phyloP scores from a whole-genome alignment of 306 rosid species.

The Lablab purpureus region DNA sequence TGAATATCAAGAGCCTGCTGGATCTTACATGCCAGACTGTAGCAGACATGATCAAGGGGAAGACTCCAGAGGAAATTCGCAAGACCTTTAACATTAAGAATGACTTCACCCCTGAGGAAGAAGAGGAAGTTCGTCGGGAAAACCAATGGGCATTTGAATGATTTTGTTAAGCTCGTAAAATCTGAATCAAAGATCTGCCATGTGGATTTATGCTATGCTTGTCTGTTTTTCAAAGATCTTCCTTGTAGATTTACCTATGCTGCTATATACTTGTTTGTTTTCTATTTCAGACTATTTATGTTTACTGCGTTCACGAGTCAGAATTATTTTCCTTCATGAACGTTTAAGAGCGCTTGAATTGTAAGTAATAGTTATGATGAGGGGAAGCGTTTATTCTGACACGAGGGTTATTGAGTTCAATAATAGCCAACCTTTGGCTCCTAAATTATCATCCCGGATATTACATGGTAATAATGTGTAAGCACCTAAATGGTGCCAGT shows the following conservation, averaged over 20 bases:
- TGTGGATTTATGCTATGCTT: slow-evolving; percentile 36
- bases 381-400: slow-evolving; percentile 39
- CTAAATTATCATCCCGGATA: background rate
- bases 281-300: slow-evolving; percentile 42
- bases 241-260: slow-evolving; percentile 40
- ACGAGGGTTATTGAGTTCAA: slow-evolving; percentile 16
- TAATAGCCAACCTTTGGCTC: background rate
- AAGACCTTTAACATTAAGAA: slow-evolving; percentile 81
- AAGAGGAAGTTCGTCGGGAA: slow-evolving; percentile 82
- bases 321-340: slow-evolving; percentile 29
- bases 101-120: slow-evolving; percentile 82
- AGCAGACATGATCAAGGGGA: slow-evolving; percentile 87
- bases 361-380: slow-evolving; percentile 59
- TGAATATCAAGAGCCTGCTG: slow-evolving; percentile 78
- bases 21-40: slow-evolving; percentile 83
- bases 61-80: slow-evolving; percentile 81
- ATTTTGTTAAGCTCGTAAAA: slow-evolving; percentile 34
- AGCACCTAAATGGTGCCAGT: background rate
- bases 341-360: slow-evolving; percentile 42
- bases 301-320: slow-evolving; percentile 37
- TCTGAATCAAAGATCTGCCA: slow-evolving; percentile 11
- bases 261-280: slow-evolving; percentile 38
- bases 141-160: slow-evolving; percentile 91
- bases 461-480: background rate
- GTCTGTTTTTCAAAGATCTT: slow-evolving; percentile 26